A percentile compares a stretch with the other conserved stretches of the same genome.
These are phyloP conservation scores for Lathyrus sativus DNA, from an alignment of 306 rosid genomes.

Conservation along the genomic window DNA sequence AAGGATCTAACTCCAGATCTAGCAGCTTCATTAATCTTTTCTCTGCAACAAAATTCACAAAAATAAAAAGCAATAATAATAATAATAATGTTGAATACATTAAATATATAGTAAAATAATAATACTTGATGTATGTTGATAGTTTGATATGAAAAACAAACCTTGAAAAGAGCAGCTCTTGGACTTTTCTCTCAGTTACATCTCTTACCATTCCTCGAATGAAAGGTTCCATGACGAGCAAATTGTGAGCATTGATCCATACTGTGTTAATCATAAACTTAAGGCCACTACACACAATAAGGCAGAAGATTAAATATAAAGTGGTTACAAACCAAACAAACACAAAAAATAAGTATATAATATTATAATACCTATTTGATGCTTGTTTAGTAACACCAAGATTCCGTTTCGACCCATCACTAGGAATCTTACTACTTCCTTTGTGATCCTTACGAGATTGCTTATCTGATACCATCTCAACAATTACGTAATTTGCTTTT, in stretches of 20 bases:
- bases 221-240: slow-evolving; percentile 41
- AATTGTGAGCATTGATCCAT: neutral
- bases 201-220: slow-evolving; percentile 53
- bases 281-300: slow-evolving; percentile 49
- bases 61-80: no score
- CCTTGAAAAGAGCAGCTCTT: no score
- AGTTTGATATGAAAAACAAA: no score
- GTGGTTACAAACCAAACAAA: neutral
- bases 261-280: slow-evolving; percentile 17
- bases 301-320: slow-evolving; percentile 33
- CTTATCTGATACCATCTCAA: slow-evolving; percentile 55
- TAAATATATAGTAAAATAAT: no score
- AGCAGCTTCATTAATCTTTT: no score
- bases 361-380: neutral
- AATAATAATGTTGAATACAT: no score
- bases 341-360: no score
- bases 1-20: no score
- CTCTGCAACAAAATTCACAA: no score
- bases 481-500: neutral
- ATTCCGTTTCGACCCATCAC: slow-evolving; percentile 29
- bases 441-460: neutral
- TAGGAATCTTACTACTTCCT: slow-evolving; percentile 26
- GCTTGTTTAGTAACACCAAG: slow-evolving; percentile 31
- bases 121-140: no score
- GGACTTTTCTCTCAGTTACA: no score